Percentiles rank a stretch among this genome's conserved stretches.
These are phyloP conservation scores for Lagerstroemia speciosa DNA, from an alignment of 345 rosid genomes.

Conservation along the genomic window DNA sequence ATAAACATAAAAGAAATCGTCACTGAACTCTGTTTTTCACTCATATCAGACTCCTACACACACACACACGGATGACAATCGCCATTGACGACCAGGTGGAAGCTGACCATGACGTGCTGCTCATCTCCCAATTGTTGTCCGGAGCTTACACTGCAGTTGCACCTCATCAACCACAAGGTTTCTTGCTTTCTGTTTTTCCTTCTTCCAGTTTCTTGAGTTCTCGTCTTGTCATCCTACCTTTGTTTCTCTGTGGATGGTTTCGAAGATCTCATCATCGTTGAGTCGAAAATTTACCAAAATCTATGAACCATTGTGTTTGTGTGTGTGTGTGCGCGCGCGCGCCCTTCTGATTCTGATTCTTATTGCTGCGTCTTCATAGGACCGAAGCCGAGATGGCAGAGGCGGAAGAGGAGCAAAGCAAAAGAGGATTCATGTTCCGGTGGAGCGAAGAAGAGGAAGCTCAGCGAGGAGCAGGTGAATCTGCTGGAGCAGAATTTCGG, in stretches of 20 bases:
- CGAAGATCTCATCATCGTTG: background rate
- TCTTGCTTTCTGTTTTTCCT: background rate
- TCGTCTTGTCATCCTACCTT: too few relatives aligned
- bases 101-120: constrained; percentile 26
- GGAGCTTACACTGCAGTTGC: constrained; percentile 29
- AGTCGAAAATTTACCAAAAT: background rate
- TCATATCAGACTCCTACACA: background rate
- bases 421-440: constrained; percentile 5
- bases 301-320: too few relatives aligned
- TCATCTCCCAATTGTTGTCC: constrained; percentile 30
- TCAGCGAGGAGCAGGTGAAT: constrained; percentile 53
- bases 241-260: too few relatives aligned
- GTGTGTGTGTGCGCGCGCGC: too few relatives aligned
- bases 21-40: background rate
- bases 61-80: background rate
- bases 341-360: background rate
- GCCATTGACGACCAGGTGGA: constrained; percentile 24
- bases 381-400: constrained; percentile 36
- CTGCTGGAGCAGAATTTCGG: constrained; percentile 56
- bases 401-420: constrained; percentile 48
- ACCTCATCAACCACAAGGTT: constrained; percentile 40
- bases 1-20: background rate
- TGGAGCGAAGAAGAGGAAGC: constrained; percentile 59
- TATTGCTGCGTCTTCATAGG: constrained; percentile 12
- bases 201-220: too few relatives aligned